Evolutionary conservation across 2,329 filamentous ascomycete species (phyloP).

Genomic region (Nigrograna mackinnonii): DNA sequence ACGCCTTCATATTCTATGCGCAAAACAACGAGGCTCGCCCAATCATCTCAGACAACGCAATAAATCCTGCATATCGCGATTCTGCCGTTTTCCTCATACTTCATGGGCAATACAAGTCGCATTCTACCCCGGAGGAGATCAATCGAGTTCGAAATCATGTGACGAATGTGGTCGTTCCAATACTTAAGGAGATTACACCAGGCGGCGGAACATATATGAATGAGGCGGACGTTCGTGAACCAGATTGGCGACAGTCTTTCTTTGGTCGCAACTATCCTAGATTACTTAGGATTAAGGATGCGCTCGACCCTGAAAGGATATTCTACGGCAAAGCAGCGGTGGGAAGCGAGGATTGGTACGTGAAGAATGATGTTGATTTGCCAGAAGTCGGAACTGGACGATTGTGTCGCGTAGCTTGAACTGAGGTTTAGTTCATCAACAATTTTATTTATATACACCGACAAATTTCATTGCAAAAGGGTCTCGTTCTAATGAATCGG

Average conservation of each 20-base stretch:
- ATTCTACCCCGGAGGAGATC: background rate
- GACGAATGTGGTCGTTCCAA: background rate
- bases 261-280: constrained; percentile 29
- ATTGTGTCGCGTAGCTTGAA: constrained; percentile 14
- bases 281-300: constrained; percentile 25
- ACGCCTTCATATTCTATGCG: background rate
- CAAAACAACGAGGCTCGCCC: constrained; percentile 4
- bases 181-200: constrained; percentile 20
- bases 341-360: constrained; percentile 26
- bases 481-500: too few species aligned
- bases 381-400: constrained; percentile 24
- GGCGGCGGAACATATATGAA: constrained; percentile 26
- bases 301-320: constrained; percentile 24
- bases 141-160: background rate
- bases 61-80: constrained; percentile 10
- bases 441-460: too few species aligned
- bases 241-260: constrained; percentile 27
- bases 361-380: constrained; percentile 20
- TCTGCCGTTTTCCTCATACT: constrained; percentile 3
- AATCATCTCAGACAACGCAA: constrained; percentile 8
- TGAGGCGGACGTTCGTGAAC: constrained; percentile 28
- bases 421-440: too few species aligned
- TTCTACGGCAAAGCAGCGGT: constrained; percentile 28
- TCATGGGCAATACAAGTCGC: background rate
- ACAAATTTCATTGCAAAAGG: too few species aligned